Base-by-base conservation (phyloP, 2,329 filamentous ascomycete genomes). In the Camillea tinctor region DNA sequence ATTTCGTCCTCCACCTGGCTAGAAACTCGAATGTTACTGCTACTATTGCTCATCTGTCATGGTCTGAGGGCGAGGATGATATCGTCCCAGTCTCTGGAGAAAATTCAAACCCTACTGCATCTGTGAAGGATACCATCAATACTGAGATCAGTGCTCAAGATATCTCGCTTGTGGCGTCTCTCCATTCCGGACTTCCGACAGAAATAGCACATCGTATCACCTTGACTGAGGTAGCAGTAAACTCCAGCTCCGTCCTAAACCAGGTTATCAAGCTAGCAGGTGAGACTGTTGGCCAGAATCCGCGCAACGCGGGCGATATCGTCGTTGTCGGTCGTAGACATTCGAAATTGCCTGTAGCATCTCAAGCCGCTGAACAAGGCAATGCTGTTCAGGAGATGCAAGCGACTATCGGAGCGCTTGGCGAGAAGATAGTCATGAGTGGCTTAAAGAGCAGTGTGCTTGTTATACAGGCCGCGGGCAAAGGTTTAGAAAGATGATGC, bases 1-100 rank as follows among this genome's bases (percentile, higher is more conserved):
- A 88, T 1, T 85, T 98, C 22, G 89, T 94, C 2, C 81, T 98
- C 2, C 94, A 97, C 70, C 82, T 99, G 0, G 91, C 89, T 0
- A 87, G 89, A 72, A 95, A 93, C 69, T 83, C 86, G 3, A 85
- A 90, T 50, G 86, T 97, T 23, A 93, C 91, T 0, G 91, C 88
- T 0, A 94, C 91, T 0, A 83, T 97, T 30, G 79, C 90, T 1
- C 87, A 88, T 62, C 80, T 91, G 23, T 76, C 74, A 22, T 74
- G 68, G 67, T 44, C 50, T 4, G 65, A 68, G 4, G 63, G 54
- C n/a, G 60, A 67, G 6, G 70, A 74, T n/a, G 71, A 68, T 26
- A 69, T 66, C 21, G 67, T 63, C 7, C 59, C 64, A 17, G 62
- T 60, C 5, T 62, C 59, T 8, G 69, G 67, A 21, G 61, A 50